These are phyloP conservation scores for Sodiomyces alkalinus DNA, from an alignment of 2,329 filamentous ascomycete species.

Conservation along the genomic window DNA sequence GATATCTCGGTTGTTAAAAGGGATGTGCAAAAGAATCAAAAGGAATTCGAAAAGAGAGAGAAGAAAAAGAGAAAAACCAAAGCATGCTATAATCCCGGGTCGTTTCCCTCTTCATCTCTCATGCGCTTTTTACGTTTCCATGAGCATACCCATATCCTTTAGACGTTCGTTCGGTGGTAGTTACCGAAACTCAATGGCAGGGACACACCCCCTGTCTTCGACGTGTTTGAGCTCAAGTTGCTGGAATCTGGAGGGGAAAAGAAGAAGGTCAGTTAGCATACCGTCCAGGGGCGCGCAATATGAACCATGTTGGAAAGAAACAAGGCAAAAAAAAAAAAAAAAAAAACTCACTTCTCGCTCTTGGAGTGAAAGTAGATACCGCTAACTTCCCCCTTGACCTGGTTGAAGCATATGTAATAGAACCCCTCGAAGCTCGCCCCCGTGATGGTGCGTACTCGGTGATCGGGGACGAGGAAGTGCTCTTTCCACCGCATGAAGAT, in stretches of 20 bases:
- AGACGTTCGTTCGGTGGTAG: too few relatives aligned
- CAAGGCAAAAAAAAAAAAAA: background rate
- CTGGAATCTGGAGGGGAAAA: slow-evolving; percentile 65
- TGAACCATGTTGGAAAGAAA: background rate
- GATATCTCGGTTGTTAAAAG: too few relatives aligned
- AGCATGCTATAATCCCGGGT: background rate
- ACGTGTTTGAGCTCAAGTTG: slow-evolving; percentile 85
- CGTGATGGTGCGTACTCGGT: slow-evolving; percentile 76
- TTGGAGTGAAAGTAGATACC: slow-evolving; percentile 98
- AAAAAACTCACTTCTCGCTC: slow-evolving; percentile 71
- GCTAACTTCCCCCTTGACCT: slow-evolving; percentile 68
- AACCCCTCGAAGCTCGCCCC: slow-evolving; percentile 97
- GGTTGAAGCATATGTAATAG: slow-evolving; percentile 98
- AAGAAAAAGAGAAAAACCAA: slow-evolving; percentile 10
- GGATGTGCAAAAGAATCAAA: too few relatives aligned
- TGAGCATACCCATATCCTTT: too few relatives aligned
- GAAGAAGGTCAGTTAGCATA: too few relatives aligned
- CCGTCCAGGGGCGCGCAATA: too few relatives aligned
- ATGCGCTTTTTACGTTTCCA: too few relatives aligned
- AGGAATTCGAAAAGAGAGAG: slow-evolving; percentile 4
- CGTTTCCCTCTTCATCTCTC: background rate
- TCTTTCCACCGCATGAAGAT: slow-evolving; percentile 99
- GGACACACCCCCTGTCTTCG: slow-evolving; percentile 67
- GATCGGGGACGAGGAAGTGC: slow-evolving; percentile 90
- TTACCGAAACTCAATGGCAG: slow-evolving; percentile 65